These are phyloP conservation scores for Naganishia friedmannii DNA, from an alignment of 768 basidiomycete species.

Conservation along the genomic window DNA sequence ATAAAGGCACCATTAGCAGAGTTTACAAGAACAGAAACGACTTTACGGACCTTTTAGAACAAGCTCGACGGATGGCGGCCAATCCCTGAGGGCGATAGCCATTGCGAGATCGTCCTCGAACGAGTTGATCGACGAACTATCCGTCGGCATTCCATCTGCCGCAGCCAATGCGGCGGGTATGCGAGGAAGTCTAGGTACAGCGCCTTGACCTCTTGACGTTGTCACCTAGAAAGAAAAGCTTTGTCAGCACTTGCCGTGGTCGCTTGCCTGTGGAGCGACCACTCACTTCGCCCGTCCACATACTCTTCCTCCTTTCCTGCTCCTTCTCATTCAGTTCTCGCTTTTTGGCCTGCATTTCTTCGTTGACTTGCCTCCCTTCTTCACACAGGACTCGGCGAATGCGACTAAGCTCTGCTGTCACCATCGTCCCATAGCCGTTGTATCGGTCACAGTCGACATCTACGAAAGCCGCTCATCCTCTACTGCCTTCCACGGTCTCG, in stretches of 20 bases:
- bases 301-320: constrained; percentile 74
- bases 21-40: background rate
- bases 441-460: no score
- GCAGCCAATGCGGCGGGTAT: constrained; percentile 66
- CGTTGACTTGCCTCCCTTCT: constrained; percentile 71
- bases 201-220: background rate
- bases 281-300: constrained; percentile 55
- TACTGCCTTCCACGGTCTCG: no score
- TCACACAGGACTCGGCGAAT: no score
- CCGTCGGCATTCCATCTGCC: constrained; percentile 59
- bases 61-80: constrained; percentile 78
- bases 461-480: no score
- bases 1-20: background rate
- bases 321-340: constrained; percentile 92
- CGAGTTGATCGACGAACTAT: constrained; percentile 68
- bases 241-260: no score
- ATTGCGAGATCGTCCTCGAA: constrained; percentile 89
- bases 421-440: no score
- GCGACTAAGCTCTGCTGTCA: no score
- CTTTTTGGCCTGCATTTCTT: constrained; percentile 80
- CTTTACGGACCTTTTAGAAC: constrained; percentile 72
- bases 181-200: constrained; percentile 56
- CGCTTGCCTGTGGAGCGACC: background rate
- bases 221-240: background rate
- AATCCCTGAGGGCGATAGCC: constrained; percentile 80